Evolutionary conservation across 1,139 yeast species (phyloP).

Genomic region (Lodderomyces margitis): DNA sequence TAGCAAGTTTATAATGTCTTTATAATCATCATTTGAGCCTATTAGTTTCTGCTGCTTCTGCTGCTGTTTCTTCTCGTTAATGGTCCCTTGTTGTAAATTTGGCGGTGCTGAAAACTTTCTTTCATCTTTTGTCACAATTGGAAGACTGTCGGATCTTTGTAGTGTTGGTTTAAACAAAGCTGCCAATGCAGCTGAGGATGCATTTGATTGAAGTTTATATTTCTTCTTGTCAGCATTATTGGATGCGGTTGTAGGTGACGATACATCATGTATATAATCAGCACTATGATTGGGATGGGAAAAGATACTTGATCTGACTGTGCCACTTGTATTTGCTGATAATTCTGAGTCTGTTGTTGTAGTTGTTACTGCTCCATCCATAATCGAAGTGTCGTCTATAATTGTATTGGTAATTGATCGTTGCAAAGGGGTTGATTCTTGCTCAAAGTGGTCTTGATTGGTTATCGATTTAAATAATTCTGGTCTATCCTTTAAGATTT

Average conservation of each 20-base stretch:
- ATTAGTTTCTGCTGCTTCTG: neutral
- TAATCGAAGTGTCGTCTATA: neutral
- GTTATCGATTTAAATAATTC: conserved; percentile 36
- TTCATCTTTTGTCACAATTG: conserved; percentile 18
- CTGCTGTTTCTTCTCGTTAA: conserved; percentile 1
- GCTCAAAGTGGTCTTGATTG: conserved; percentile 6
- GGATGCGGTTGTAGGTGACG: conserved; percentile 5
- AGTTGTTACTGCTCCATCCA: conserved; percentile 5
- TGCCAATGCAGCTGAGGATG: conserved; percentile 63
- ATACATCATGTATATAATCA: conserved; percentile 20
- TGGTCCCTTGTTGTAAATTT: conserved; percentile 2
- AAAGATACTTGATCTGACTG: conserved; percentile 6
- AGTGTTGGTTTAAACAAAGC: conserved; percentile 51
- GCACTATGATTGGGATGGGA: conserved; percentile 22
- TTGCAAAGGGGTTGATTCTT: conserved; percentile 4
- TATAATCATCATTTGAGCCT: conserved; percentile 30
- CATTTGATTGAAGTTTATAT: conserved; percentile 40
- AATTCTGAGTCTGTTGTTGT: neutral
- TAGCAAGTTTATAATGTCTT: conserved; percentile 43
- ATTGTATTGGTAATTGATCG: conserved; percentile 7
- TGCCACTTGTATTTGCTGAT: too few species aligned
- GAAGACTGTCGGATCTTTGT: conserved; percentile 37
- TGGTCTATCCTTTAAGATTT: conserved; percentile 66
- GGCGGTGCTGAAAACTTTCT: conserved; percentile 7
- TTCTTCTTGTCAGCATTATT: conserved; percentile 13